Evolutionary conservation across 371 early-diverging fungal genomes (phyloP).

Genomic region (Rhizopus stolonifer): DNA sequence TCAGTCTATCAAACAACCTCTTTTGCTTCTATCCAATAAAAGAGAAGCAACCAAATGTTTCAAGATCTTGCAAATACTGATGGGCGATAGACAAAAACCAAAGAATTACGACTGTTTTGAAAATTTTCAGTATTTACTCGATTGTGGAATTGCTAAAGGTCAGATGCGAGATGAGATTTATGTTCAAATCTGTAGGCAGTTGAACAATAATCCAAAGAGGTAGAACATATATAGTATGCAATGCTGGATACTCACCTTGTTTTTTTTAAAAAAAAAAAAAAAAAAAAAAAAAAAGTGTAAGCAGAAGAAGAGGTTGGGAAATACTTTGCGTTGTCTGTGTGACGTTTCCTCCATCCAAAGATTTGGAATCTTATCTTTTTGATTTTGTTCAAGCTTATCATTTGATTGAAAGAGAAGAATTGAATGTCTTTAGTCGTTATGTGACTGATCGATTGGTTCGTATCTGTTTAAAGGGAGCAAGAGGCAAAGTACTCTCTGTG

Average conservation of each 20-base stretch:
- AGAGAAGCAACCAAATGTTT: conserved; percentile 86
- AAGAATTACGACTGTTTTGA: conserved; percentile 33
- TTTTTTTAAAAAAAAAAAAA: no score
- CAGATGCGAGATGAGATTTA: conserved; percentile 92
- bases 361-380: conserved; percentile 81
- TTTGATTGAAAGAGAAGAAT: conserved; percentile 44
- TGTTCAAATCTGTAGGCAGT: conserved; percentile 91
- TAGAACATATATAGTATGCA: no score
- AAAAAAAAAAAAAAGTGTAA: conserved; percentile 43
- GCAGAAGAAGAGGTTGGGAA: conserved; percentile 84
- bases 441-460: conserved; percentile 65
- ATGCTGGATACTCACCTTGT: no score
- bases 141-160: conserved; percentile 73
- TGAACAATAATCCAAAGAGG: conserved; percentile 79
- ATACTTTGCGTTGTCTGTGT: conserved; percentile 77
- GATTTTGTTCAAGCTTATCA: conserved; percentile 69
- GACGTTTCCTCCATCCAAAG: conserved; percentile 91
- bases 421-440: conserved; percentile 61
- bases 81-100: conserved; percentile 70
- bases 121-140: conserved; percentile 77
- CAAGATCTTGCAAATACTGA: conserved; percentile 78
- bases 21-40: conserved; percentile 74
- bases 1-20: conserved; percentile 75
- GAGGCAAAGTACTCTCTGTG: conserved; percentile 72
- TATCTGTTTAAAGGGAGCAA: conserved; percentile 78